These are phyloP conservation scores for Thraustotheca clavata DNA, from an alignment of 352 stramenopile species.

Conservation along the genomic window DNA sequence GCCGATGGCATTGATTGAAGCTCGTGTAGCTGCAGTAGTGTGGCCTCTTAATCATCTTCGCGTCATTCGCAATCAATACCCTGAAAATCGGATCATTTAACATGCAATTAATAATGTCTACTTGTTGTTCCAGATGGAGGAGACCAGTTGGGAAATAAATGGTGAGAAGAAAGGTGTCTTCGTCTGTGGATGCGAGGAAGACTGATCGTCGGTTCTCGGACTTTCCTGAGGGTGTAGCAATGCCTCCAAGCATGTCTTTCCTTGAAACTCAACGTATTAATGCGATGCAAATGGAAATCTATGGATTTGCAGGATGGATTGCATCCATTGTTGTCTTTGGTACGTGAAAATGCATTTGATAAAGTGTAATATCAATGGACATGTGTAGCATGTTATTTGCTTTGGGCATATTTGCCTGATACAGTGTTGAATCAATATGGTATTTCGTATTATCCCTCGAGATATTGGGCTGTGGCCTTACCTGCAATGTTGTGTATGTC, in stretches of 20 bases:
- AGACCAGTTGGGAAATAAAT: no score
- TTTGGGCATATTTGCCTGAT: conserved; percentile 85
- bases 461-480: conserved; percentile 85
- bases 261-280: conserved; percentile 71
- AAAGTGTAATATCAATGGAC: not conserved
- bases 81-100: conserved; percentile 36
- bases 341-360: conserved; percentile 21
- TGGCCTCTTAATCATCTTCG: conserved; percentile 65
- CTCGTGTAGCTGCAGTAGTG: conserved; percentile 63
- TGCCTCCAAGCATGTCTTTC: conserved; percentile 42
- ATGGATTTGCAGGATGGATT: conserved; percentile 79
- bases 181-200: conserved; percentile 7
- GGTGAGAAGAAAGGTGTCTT: conserved; percentile 14
- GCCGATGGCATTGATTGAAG: conserved; percentile 72
- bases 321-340: conserved; percentile 69
- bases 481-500: conserved; percentile 74
- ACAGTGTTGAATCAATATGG: conserved; percentile 62
- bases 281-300: conserved; percentile 79
- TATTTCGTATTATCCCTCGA: conserved; percentile 83
- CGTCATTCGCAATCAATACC: conserved; percentile 43
- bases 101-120: no score
- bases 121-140: not conserved
- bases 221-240: conserved; percentile 14
- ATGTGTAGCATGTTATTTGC: conserved; percentile 62
- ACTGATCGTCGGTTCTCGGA: conserved; percentile 12